A percentile compares a stretch with the other conserved stretches of the same genome.
These are phyloP conservation scores for Trichocladium antarcticum DNA, from an alignment of 495 filamentous ascomycete genomes.

Conservation along the genomic window DNA sequence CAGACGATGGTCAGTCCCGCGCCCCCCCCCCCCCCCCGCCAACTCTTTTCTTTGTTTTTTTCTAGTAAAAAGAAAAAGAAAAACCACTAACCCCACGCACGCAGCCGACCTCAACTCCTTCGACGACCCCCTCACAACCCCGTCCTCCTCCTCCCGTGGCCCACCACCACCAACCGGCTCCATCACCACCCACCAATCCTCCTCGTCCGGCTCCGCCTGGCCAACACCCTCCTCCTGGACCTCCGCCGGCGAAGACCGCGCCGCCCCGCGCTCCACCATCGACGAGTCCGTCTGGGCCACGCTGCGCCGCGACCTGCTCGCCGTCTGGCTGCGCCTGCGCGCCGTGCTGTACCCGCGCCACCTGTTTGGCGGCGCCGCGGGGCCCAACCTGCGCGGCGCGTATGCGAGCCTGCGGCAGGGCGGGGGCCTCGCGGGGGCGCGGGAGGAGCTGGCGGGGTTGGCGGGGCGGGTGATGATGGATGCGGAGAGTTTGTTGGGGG, in stretches of 20 bases:
- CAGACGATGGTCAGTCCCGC: constrained; percentile 64
- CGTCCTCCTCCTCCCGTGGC: constrained; percentile 39
- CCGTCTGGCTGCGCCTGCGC: constrained; percentile 94
- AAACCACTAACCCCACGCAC: background rate
- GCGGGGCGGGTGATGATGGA: constrained; percentile 48
- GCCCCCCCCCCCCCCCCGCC: background rate
- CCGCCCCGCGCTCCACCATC: constrained; percentile 83
- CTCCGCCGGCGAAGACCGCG: constrained; percentile 87
- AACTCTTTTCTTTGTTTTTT: background rate
- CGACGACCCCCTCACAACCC: constrained; percentile 65
- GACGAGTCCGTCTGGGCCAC: constrained; percentile 97
- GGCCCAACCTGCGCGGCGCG: constrained; percentile 34
- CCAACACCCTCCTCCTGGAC: constrained; percentile 53
- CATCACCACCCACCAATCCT: constrained; percentile 37
- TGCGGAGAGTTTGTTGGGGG: constrained; percentile 50
- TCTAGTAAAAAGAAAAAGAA: background rate
- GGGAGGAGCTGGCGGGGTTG: constrained; percentile 49
- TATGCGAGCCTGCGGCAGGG: constrained; percentile 40
- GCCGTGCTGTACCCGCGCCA: constrained; percentile 97
- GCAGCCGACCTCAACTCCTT: constrained; percentile 75
- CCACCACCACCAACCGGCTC: constrained; percentile 70
- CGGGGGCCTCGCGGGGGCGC: constrained; percentile 41
- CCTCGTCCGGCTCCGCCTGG: background rate
- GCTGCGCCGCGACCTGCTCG: constrained; percentile 75
- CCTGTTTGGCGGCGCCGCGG: constrained; percentile 44